phyloP scores from a whole-genome alignment of 1,139 yeast species.

The Nadsonia starkeyi-henricii region DNA sequence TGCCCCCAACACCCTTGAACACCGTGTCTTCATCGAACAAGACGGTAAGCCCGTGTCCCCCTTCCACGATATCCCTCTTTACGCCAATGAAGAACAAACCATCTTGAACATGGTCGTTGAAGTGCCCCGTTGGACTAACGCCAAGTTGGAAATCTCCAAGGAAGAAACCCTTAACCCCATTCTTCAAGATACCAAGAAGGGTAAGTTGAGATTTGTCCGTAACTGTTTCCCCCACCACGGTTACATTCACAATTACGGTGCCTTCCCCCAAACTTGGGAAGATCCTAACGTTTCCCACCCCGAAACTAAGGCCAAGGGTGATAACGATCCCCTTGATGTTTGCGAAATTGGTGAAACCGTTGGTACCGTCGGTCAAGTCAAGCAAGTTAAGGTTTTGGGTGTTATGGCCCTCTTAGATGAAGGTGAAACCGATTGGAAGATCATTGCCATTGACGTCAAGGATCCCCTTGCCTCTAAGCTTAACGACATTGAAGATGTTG shows the following conservation, averaged over 20 bases:
- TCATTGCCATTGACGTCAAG: constrained; percentile 66
- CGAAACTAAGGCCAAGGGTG: constrained; percentile 55
- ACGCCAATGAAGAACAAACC: constrained; percentile 38
- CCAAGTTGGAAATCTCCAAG: constrained; percentile 79
- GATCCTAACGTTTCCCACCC: constrained; percentile 37
- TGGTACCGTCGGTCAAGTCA: constrained; percentile 60
- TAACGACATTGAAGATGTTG: constrained; percentile 73
- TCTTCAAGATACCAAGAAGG: constrained; percentile 85
- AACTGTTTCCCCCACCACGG: constrained; percentile 96
- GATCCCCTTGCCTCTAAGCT: constrained; percentile 71
- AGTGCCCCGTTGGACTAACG: constrained; percentile 93
- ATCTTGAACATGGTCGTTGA: constrained; percentile 84
- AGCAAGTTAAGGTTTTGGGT: constrained; percentile 81
- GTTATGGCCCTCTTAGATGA: constrained; percentile 90
- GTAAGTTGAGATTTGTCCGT: constrained; percentile 69
- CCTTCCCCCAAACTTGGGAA: constrained; percentile 99
- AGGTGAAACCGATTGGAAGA: constrained; percentile 97
- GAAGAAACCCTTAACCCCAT: constrained; percentile 72
- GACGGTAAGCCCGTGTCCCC: constrained; percentile 38
- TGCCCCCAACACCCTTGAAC: constrained; percentile 77
- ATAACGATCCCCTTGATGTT: constrained; percentile 92
- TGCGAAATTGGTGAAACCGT: constrained; percentile 73
- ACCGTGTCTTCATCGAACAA: constrained; percentile 54
- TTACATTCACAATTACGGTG: constrained; percentile 92
- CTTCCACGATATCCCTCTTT: constrained; percentile 84